These are phyloP conservation scores for Lentinula guzmanii DNA, from an alignment of 768 basidiomycete genomes.

Conservation along the genomic window DNA sequence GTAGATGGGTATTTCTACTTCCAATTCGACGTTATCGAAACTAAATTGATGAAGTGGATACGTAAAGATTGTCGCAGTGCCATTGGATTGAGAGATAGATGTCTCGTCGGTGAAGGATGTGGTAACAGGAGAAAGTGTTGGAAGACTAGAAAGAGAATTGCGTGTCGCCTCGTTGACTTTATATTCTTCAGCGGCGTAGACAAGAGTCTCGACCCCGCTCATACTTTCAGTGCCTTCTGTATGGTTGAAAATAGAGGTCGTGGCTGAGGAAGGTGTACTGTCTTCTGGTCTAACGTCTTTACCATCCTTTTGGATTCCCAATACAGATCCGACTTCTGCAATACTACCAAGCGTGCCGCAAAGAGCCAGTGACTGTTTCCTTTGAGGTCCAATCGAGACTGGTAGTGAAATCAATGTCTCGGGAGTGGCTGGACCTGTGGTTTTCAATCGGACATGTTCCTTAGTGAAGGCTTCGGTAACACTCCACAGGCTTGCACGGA, in stretches of 20 bases:
- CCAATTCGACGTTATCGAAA: background rate
- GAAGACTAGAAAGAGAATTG: background rate
- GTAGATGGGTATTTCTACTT: background rate
- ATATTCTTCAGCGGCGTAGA: background rate
- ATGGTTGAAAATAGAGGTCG: background rate
- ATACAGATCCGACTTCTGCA: background rate
- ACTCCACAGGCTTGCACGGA: background rate
- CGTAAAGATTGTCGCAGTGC: background rate
- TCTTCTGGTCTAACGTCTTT: background rate
- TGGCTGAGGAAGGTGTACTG: background rate
- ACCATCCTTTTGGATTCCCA: background rate
- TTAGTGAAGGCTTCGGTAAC: background rate
- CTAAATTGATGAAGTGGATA: background rate
- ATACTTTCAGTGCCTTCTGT: background rate
- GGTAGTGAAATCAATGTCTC: background rate
- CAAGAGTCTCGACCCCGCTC: background rate
- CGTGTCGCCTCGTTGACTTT: background rate
- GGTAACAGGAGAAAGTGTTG: background rate
- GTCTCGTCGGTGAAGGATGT: background rate
- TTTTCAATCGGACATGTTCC: background rate
- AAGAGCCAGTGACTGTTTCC: background rate
- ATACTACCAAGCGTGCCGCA: background rate
- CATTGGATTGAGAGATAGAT: background rate
- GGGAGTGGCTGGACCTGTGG: background rate
- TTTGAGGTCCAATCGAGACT: no score